Base-by-base conservation (phyloP, 257 asterid genomes). In the Plantago major region DNA sequence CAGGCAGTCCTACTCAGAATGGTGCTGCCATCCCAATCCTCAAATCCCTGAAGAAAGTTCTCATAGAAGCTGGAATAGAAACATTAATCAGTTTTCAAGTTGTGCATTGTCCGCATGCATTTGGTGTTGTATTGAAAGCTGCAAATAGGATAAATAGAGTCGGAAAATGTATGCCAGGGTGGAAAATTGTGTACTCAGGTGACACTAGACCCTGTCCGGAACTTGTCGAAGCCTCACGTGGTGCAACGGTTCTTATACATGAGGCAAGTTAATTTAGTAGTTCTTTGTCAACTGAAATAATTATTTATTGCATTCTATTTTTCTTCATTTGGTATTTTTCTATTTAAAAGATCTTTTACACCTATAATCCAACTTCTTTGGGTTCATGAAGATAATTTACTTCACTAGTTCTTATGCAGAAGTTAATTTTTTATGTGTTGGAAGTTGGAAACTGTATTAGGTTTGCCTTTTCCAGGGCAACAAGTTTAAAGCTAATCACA, bases 171-270 rank as follows among this genome's bases (percentile, higher is more conserved):
- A 76, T 85, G 37, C 96, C 97, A 0, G 97, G 99, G 18, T 93
- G 99, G 97, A 89, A 89, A 71, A 65, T 93, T 46, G 99, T 83
- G 55, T 93, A 93, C 82, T 93, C 99, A 1, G 99, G 99, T 5
- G 99, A 93, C 74, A 93, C 99, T 56, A 67, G 99, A 73, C 99
- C 99, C 15, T 93, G 99, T 74, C 89, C 88, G 4, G 95, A 89
- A 68, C 82, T 87, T 47, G 81, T 86, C 52, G 66, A 72, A 70
- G 96, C 96, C 37, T 73, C 99, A 10, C 73, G 46, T 1, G 94
- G 89, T 10, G 99, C 96, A 14, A 89, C 97, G 3, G 85, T 89
- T 71, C 95, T 92, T 50, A 89, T 92, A 69, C 95, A 92, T 2
- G 97, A 30, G 66, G 61, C 46, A 55, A 55, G 61, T 55, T 37